Base-by-base conservation (phyloP, 1,284 basidiomycete genomes). In the Moesziomyces sp. region DNA sequence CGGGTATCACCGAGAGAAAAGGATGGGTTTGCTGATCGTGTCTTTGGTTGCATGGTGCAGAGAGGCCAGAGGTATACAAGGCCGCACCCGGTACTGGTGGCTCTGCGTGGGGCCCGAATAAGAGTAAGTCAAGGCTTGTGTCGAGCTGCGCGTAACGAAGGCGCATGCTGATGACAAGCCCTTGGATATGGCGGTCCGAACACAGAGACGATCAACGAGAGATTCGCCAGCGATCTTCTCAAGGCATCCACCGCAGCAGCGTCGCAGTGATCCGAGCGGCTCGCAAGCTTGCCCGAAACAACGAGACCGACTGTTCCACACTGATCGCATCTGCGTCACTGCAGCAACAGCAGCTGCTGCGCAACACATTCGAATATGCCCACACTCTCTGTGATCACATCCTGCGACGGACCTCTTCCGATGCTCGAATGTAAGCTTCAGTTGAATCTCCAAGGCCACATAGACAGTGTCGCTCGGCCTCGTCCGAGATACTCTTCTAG, bases 81-180 rank as follows among this genome's bases (percentile, higher is more conserved):
- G 49, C 72, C 30, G 53, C 72, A 43, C 42, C 72, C 11, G 67
- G 63, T n/a, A 43, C 56, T 18, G 52, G 49, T 23, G 72, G 67
- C 7, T 66, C 67, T 9, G 72, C 67, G 3, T 74, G 72, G 72
- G 72, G 67, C 6, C 58, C 72, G 0, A 74, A 74, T 54, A 74
- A 71, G 58, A 70, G 72, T 74, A 24, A 67, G 67, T 70, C 16
- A 6, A 13, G 21, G 16, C n/a, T n/a, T n/a, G n/a, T n/a, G n/a
- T n/a, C n/a, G n/a, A n/a, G n/a, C n/a, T n/a, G n/a, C n/a, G n/a
- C n/a, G n/a, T n/a, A n/a, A n/a, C n/a, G n/a, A n/a, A 26, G 28
- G 8, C 30, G 13, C 30, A 38, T 16, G 43, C 56, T 58, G 23
- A 58, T 19, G 24, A 34, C 18, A 8, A 3, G 5, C 14, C 0